Conservation (phyloP, 148 eudicot species). For the Dianthus caryophyllus region DNA sequence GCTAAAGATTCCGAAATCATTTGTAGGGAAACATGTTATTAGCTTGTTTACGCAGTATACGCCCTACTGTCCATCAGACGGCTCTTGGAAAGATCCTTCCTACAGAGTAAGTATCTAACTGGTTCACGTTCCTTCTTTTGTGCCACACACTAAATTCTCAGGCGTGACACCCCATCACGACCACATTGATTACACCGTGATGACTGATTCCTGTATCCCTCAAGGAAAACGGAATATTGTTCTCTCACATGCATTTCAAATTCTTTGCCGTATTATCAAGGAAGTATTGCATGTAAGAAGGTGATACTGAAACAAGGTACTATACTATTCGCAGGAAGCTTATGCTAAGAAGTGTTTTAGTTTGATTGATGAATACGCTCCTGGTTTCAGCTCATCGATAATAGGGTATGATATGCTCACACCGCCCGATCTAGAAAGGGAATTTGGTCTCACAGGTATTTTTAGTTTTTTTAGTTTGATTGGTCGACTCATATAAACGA, state of each 20-base stretch:
- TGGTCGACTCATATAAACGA: not conserved
- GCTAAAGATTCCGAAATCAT: not conserved
- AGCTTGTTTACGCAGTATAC: conserved; percentile 83
- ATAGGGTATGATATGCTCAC: conserved; percentile 85
- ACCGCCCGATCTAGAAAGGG: conserved; percentile 83
- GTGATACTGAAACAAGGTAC: too few relatives aligned
- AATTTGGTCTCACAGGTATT: conserved; percentile 65
- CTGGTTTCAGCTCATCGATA: conserved; percentile 76
- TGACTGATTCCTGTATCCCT: too few relatives aligned
- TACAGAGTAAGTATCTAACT: conserved; percentile 54
- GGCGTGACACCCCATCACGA: too few relatives aligned
- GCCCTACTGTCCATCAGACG: conserved; percentile 78
- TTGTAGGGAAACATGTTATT: conserved; percentile 79
- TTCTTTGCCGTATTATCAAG: too few relatives aligned
- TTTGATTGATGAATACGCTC: conserved; percentile 73
- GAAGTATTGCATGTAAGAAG: too few relatives aligned
- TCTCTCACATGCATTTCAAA: too few relatives aligned
- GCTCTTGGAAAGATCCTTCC: conserved; percentile 78
- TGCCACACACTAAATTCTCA: too few relatives aligned
- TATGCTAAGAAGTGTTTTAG: conserved; percentile 59
- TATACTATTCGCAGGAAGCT: conserved; percentile 38
- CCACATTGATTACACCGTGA: too few relatives aligned
- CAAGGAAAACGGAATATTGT: too few relatives aligned
- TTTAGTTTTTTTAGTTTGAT: not conserved
- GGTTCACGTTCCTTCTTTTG: too few relatives aligned